phyloP scores from a whole-genome alignment of 495 filamentous ascomycete genomes.

The Thermochaetoides thermophila region DNA sequence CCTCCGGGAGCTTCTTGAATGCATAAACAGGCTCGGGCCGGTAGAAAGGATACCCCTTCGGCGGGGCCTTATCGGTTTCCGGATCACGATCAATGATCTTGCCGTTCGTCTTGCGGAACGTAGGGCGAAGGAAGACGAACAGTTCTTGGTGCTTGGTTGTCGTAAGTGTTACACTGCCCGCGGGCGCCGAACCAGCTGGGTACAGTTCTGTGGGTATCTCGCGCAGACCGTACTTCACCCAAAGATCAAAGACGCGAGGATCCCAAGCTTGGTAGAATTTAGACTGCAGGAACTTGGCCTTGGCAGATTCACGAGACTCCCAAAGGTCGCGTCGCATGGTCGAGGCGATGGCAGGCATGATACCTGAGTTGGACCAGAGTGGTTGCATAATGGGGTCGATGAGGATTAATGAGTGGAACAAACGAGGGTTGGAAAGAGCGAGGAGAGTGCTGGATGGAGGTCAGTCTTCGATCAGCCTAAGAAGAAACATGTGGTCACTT shows the following conservation, averaged over 20 bases:
- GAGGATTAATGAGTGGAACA: conserved; percentile 61
- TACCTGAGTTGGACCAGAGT: conserved; percentile 26
- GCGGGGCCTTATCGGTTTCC: neutral
- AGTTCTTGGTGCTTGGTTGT: conserved; percentile 50
- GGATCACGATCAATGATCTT: conserved; percentile 4
- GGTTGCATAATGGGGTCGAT: conserved; percentile 65
- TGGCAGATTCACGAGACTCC: conserved; percentile 50
- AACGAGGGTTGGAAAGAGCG: conserved; percentile 65
- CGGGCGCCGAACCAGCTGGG: conserved; percentile 16
- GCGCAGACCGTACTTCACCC: conserved; percentile 51
- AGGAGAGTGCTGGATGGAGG: conserved; percentile 15
- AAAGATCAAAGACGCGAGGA: conserved; percentile 49
- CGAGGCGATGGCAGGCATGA: conserved; percentile 14
- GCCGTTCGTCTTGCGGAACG: conserved; percentile 11
- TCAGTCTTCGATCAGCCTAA: neutral
- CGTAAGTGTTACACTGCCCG: conserved; percentile 32
- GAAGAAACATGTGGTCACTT: no score
- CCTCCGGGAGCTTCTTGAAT: conserved; percentile 45
- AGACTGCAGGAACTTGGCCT: conserved; percentile 39
- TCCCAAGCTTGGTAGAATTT: conserved; percentile 66
- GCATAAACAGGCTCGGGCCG: conserved; percentile 52
- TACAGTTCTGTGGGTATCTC: conserved; percentile 34
- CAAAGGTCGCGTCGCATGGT: conserved; percentile 56
- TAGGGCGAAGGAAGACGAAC: conserved; percentile 36
- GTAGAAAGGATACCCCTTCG: conserved; percentile 47